phyloP scores from a whole-genome alignment of 148 eudicot genomes.

The Rhododendron simsii region DNA sequence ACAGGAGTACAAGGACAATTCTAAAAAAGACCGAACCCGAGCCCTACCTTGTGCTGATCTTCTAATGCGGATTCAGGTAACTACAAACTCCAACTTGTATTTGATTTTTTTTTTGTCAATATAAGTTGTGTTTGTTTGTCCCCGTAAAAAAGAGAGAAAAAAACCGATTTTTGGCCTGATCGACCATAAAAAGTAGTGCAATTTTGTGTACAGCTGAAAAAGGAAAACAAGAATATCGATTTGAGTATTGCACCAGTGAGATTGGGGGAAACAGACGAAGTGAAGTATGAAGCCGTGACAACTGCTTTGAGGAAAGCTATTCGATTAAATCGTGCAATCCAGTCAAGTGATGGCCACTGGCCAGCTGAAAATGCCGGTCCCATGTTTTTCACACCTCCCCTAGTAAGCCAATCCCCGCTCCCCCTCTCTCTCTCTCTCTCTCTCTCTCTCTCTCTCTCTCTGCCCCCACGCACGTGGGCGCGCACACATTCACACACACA shows the following conservation, averaged over 20 bases:
- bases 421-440: too few relatives aligned
- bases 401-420: neutral
- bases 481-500: too few relatives aligned
- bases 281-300: constrained; percentile 15
- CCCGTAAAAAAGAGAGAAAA: too few relatives aligned
- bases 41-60: neutral
- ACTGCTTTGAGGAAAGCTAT: constrained; percentile 25
- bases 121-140: too few relatives aligned
- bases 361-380: constrained; percentile 30
- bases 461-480: too few relatives aligned
- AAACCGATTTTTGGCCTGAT: too few relatives aligned
- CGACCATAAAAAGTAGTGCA: too few relatives aligned
- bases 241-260: neutral
- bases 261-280: constrained; percentile 13
- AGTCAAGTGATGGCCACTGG: constrained; percentile 35
- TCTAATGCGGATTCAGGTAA: constrained; percentile 13
- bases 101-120: too few relatives aligned
- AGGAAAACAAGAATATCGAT: constrained; percentile 20
- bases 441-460: too few relatives aligned
- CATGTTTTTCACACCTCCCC: neutral
- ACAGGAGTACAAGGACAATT: neutral
- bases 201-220: constrained; percentile 11
- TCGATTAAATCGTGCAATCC: constrained; percentile 27
- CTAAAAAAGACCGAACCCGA: neutral
- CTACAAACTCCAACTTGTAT: neutral